Percentiles rank a stretch among this genome's conserved stretches.
Evolutionary conservation across 768 basidiomycete species (phyloP).

Genomic region (Boletus barrowsii): DNA sequence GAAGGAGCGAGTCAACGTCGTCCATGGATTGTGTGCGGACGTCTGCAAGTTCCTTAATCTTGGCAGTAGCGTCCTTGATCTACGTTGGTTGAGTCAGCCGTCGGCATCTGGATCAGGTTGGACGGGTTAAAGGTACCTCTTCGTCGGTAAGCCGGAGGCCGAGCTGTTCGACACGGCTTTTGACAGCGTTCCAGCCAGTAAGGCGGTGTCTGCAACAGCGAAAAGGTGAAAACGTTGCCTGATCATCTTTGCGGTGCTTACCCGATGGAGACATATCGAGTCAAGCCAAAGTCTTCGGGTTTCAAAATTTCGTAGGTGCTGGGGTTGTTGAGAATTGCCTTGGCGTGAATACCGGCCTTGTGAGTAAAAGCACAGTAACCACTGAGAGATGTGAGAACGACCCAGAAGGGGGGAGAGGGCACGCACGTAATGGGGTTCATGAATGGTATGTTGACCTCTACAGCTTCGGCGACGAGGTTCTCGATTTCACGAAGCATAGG

Average conservation of each 20-base stretch:
- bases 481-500: constrained; percentile 97
- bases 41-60: constrained; percentile 99
- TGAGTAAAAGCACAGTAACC: constrained; percentile 99
- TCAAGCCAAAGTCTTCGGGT: constrained; percentile 98
- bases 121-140: constrained; percentile 45
- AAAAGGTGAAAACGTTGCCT: constrained; percentile 2
- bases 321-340: constrained; percentile 99
- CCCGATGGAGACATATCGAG: constrained; percentile 97
- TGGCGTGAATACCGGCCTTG: constrained; percentile 99
- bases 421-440: constrained; percentile 89
- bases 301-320: constrained; percentile 99
- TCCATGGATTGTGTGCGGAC: constrained; percentile 99
- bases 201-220: constrained; percentile 67
- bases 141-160: constrained; percentile 87
- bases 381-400: constrained; percentile 38
- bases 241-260: constrained; percentile 27
- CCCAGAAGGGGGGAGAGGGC: background rate
- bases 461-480: constrained; percentile 97
- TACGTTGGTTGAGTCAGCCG: constrained; percentile 26
- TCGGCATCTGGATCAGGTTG: background rate
- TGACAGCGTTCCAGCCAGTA: constrained; percentile 99
- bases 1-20: constrained; percentile 94
- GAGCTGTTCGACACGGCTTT: constrained; percentile 97
- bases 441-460: constrained; percentile 97
- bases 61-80: constrained; percentile 98